phyloP scores from a whole-genome alignment of 208 protist species.

The Crithidia sp. region DNA sequence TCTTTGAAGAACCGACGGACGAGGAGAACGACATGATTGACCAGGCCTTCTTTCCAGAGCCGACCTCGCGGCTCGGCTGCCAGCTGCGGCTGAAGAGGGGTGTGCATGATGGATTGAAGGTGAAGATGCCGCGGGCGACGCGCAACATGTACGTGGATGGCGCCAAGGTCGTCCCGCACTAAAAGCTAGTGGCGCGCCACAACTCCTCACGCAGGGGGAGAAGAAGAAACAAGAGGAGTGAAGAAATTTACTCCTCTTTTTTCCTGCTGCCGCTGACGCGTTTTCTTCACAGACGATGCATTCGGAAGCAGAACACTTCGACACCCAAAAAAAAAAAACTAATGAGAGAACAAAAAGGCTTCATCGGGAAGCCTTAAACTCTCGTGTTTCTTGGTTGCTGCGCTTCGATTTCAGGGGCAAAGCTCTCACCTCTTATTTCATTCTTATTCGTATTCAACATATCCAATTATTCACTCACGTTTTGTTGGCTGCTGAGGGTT shows the following conservation, averaged over 20 bases:
- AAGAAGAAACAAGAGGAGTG: too few species aligned
- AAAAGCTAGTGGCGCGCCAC: neutral
- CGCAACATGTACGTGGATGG: slow-evolving; percentile 94
- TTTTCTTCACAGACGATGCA: neutral
- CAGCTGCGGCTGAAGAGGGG: slow-evolving; percentile 74
- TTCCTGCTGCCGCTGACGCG: neutral
- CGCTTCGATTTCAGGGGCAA: too few species aligned
- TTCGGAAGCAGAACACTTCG: too few species aligned
- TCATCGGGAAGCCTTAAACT: too few species aligned
- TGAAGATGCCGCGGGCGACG: slow-evolving; percentile 84
- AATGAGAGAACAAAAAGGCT: too few species aligned
- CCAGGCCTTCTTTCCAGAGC: slow-evolving; percentile 86
- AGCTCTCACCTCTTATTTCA: too few species aligned
- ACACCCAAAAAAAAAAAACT: neutral
- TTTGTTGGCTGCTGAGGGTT: too few species aligned
- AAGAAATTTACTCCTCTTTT: neutral
- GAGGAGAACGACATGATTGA: slow-evolving; percentile 95
- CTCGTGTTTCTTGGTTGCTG: too few species aligned
- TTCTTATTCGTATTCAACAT: too few species aligned
- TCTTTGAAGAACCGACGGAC: slow-evolving; percentile 92
- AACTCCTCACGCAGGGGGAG: too few species aligned
- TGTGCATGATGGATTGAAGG: slow-evolving; percentile 82
- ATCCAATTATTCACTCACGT: too few species aligned
- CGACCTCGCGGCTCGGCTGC: slow-evolving; percentile 88
- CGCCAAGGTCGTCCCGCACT: slow-evolving; percentile 76